Evolutionary conservation across 129 eudicot species (phyloP), one percentile per base, ranked within the genome.

Genomic region (Oenanthe sinensis): DNA sequence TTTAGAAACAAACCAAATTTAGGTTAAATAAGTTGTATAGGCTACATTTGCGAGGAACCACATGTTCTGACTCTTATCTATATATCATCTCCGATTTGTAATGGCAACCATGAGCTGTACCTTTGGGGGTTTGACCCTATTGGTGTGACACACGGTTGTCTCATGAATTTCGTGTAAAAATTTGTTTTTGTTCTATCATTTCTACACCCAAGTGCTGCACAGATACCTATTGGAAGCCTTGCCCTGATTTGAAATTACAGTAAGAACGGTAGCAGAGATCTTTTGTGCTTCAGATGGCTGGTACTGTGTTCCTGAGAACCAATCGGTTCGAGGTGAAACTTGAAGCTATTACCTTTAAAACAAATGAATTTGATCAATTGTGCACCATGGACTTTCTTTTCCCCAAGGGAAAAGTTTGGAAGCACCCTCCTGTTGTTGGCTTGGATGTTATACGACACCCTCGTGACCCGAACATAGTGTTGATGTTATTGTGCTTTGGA

Each of bases 391-490:
- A 88, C 69, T 85, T 85, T 45, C 87, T 87, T 4, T 88, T 88
- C 22, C 87, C 87, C 0, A 78, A 81, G 44, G 84, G 85, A 13
- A 88, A 83, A 52, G 47, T 45, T 13, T 85, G 91, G 91, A 47
- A 76, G 17, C 81, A 46, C 26, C 82, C 80, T 26, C 91, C 91
- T 1, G 69, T 85, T 20, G 91, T 88, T n/a, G 91, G 91, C 33
- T 72, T 88, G 39, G 87, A 88, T 40, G 85, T 88, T 13, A 85
- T 88, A 82, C 85, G 77, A 50, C 91, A 88, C 73, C 91, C 91
- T 22, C 89, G 91, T 17, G 84, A 88, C 39, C 89, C 84, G 1
- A 62, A 78, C 19, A 81, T 81, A n/a, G 39, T 83, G 2, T 55
- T 80, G 85, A 7, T 88, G 55, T 78, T 88, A 14, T 70, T 88